Percentiles rank a stretch among this genome's conserved stretches.
Conservation (phyloP, 306 rosid genomes). For the Hippophae gyantsensis region DNA sequence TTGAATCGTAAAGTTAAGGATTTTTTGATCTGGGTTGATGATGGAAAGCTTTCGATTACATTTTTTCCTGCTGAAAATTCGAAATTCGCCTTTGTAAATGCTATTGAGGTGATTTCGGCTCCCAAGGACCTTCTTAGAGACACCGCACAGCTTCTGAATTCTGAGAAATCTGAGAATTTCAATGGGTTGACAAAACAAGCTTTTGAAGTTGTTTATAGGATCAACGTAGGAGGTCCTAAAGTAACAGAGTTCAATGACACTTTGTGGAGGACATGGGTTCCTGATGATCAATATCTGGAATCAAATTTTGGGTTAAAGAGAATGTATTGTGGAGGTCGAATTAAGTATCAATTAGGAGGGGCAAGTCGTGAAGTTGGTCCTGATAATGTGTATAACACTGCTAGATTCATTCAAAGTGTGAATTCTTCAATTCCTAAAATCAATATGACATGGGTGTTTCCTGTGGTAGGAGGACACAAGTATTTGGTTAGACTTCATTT, state of each 20-base stretch:
- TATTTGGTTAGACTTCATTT: conserved; percentile 71
- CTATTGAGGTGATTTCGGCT: conserved; percentile 86
- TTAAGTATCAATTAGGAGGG: conserved; percentile 57
- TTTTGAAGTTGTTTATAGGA: conserved; percentile 60
- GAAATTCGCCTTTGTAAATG: conserved; percentile 67
- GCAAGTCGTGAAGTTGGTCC: conserved; percentile 89
- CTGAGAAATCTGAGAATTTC: conserved; percentile 18
- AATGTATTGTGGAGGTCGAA: conserved; percentile 59
- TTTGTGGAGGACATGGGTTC: conserved; percentile 84
- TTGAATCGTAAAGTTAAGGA: conserved; percentile 41
- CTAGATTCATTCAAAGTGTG: conserved; percentile 55
- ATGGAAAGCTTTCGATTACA: conserved; percentile 38
- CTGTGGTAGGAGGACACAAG: conserved; percentile 41
- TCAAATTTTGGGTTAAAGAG: conserved; percentile 40
- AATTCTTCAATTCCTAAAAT: conserved; percentile 46
- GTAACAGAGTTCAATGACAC: conserved; percentile 90
- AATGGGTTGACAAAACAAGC: conserved; percentile 49
- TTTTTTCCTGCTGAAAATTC: conserved; percentile 49
- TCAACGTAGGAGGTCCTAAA: conserved; percentile 77
- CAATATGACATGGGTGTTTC: conserved; percentile 80
- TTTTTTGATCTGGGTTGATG: conserved; percentile 44
- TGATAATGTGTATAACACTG: conserved; percentile 75
- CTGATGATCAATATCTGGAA: conserved; percentile 51
- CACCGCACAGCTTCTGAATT: conserved; percentile 35
- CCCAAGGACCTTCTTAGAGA: conserved; percentile 75